Percentiles rank a stretch among this genome's conserved stretches.
These are phyloP conservation scores for Penicillium subrubescens DNA, from an alignment of 495 filamentous ascomycete species.

Conservation along the genomic window DNA sequence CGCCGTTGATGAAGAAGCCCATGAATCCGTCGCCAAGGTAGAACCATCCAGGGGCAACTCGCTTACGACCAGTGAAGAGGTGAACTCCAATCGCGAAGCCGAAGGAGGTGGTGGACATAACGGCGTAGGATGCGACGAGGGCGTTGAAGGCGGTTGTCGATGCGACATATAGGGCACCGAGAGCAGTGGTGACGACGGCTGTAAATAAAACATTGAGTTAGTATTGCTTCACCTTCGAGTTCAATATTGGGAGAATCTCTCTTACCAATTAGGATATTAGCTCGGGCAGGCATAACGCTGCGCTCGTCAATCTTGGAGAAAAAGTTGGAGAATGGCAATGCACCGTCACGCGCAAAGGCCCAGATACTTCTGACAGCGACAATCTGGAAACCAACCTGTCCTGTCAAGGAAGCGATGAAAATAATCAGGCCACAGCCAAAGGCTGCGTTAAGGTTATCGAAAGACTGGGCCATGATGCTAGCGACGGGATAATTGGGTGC, in stretches of 20 bases:
- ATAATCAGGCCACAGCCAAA: conserved; percentile 20
- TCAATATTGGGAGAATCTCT: background rate
- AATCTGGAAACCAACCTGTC: conserved; percentile 26
- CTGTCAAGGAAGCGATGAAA: conserved; percentile 39
- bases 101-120: conserved; percentile 12
- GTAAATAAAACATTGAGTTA: background rate
- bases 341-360: conserved; percentile 61
- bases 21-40: conserved; percentile 8
- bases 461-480: conserved; percentile 9
- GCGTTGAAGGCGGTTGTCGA: conserved; percentile 11
- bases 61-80: conserved; percentile 9
- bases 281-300: conserved; percentile 8
- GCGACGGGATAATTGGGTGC: conserved; percentile 10
- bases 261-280: conserved; percentile 12
- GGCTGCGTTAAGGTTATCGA: conserved; percentile 3
- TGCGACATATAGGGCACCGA: conserved; percentile 13
- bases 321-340: conserved; percentile 59
- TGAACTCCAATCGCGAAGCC: conserved; percentile 11
- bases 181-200: conserved; percentile 2
- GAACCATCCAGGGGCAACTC: conserved; percentile 8
- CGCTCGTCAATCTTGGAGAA: conserved; percentile 30
- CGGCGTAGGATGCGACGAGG: conserved; percentile 12
- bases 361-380: conserved; percentile 56
- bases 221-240: background rate
- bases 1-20: conserved; percentile 5